Conservation (phyloP, 1,284 basidiomycete genomes). For the Ustilago shanxiensis region DNA sequence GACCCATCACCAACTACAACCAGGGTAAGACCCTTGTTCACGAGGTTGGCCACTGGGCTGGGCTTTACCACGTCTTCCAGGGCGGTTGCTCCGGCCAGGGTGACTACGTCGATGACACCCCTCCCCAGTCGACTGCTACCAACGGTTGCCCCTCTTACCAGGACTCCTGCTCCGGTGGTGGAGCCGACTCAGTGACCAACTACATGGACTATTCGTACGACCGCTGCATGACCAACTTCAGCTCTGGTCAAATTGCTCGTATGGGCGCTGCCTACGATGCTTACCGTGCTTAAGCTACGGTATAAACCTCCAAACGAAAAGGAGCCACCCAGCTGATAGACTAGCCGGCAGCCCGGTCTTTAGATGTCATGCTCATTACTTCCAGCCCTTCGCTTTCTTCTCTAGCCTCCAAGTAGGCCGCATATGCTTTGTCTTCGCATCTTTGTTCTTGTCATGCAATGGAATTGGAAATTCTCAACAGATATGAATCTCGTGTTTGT, state of each 20-base stretch:
- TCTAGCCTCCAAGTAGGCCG: neutral
- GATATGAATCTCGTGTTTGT: neutral
- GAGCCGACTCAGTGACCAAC: constrained; percentile 35
- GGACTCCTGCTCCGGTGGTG: constrained; percentile 53
- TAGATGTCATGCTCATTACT: neutral
- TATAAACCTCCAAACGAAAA: too few relatives aligned
- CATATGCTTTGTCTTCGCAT: neutral
- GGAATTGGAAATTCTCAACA: neutral
- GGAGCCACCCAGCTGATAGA: neutral
- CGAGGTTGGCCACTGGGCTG: constrained; percentile 72
- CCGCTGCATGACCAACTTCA: constrained; percentile 12
- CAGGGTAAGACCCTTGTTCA: constrained; percentile 75
- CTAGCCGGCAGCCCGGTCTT: neutral
- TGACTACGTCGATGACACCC: constrained; percentile 74
- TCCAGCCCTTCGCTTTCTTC: constrained; percentile 2
- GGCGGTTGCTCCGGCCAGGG: constrained; percentile 74
- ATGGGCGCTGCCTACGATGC: constrained; percentile 22
- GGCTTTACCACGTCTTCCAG: constrained; percentile 77
- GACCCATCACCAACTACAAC: constrained; percentile 73
- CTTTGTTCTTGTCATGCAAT: constrained; percentile 12
- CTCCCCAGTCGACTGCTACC: constrained; percentile 59
- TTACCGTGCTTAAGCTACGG: constrained; percentile 35
- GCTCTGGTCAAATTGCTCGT: constrained; percentile 34
- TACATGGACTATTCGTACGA: constrained; percentile 52
- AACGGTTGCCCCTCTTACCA: constrained; percentile 38